Base-by-base conservation (phyloP, 352 stramenopile genomes). In the Phytophthora brassicae region DNA sequence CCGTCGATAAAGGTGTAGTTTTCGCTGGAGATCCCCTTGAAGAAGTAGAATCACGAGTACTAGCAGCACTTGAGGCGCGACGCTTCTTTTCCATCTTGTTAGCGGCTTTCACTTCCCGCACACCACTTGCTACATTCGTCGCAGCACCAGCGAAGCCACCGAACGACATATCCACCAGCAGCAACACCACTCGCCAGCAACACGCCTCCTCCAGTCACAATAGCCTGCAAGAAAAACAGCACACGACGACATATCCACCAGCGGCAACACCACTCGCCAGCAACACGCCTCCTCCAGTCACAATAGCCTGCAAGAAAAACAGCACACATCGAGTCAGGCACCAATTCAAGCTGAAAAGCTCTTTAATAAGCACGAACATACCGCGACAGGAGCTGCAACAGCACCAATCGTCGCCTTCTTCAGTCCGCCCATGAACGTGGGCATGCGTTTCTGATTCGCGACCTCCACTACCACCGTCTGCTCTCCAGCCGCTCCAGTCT, bases 401-500 rank as follows among this genome's bases (percentile, higher is more conserved):
- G 86, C 86, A 19, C 86, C 85, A 46, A 95, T 77, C 0, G 86
- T 95, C 2, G 86, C 86, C 66, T 94, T 94, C 72, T 92, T 95
- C 43, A 95, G 55, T 17, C 86, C 86, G 38, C 84, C 77, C 77
- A 93, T 89, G 51, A 95, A 95, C 0, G 74, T 93, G 39, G 86
- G 81, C 2, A 70, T 67, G 5, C 84, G 86, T 51, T 92, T 91
- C 23, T 92, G 81, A 22, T 88, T 85, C 3, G 68, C 73, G 3
- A 70, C 36, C 19, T 82, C 68, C 26, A 68, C 64, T 20, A 52
- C 60, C 28, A 46, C 23, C 23, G 62, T 72, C 23, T 68, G 63
- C 17, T 68, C 64, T 19, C 54, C 57, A 12, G 71, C 55, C 6
- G 62, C 52, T 43, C 57, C 61, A 52, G 17, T 52, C 13, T 59